Evolutionary conservation across 2,329 filamentous ascomycete genomes (phyloP).

Genomic region (Arthrobotrys iridis): DNA sequence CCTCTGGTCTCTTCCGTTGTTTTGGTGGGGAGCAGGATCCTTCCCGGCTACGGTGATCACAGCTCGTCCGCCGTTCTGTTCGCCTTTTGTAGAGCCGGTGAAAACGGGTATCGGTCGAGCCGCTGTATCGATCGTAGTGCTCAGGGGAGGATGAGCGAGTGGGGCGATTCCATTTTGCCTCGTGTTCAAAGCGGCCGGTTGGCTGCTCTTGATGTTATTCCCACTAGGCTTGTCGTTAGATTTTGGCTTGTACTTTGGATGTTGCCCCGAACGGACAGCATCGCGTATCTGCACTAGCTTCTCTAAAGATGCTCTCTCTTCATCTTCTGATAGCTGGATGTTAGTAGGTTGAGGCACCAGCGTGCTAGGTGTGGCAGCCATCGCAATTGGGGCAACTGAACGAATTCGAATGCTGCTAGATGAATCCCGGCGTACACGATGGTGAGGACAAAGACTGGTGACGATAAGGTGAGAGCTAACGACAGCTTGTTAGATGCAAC

Average conservation of each 20-base stretch:
- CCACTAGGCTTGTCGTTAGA: not conserved
- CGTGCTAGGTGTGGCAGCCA: conserved; percentile 27
- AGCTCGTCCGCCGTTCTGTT: conserved; percentile 37
- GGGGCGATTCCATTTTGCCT: conserved; percentile 7
- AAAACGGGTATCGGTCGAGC: conserved; percentile 48
- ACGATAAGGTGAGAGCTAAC: not conserved
- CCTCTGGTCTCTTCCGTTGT: conserved; percentile 11
- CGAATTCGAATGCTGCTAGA: not conserved
- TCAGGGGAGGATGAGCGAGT: not conserved
- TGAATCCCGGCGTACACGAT: not conserved
- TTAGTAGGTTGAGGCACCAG: conserved; percentile 31
- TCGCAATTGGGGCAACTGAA: not conserved
- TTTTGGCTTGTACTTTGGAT: conserved; percentile 36
- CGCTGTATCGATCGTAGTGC: conserved; percentile 16
- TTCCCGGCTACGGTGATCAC: conserved; percentile 48
- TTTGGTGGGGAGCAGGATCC: conserved; percentile 23
- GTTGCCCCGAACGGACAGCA: conserved; percentile 32
- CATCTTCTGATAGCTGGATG: conserved; percentile 36
- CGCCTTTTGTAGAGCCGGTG: conserved; percentile 27
- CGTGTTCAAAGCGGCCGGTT: not conserved
- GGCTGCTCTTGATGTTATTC: conserved; percentile 4
- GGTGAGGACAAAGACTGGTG: not conserved
- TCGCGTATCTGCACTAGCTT: conserved; percentile 41
- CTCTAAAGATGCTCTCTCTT: conserved; percentile 32
- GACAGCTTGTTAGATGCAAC: conserved; percentile 20